Evolutionary conservation across 1,284 basidiomycete genomes (phyloP), one percentile per base, ranked within the genome.

Genomic region (Ceratobasidium sp.): DNA sequence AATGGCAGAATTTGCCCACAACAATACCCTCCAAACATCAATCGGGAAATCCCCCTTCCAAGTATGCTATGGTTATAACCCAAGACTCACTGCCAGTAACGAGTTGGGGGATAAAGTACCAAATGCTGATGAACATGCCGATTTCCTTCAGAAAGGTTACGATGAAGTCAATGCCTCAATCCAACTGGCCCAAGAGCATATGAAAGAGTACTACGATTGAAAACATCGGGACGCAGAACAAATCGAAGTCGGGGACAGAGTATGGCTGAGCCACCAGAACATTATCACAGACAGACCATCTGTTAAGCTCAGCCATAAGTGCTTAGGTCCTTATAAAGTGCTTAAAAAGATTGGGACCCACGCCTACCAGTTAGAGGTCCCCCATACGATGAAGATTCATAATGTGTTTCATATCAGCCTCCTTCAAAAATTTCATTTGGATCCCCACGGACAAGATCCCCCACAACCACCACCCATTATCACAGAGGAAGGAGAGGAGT

Each of bases 71-170:
- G 50, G 47, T n/a, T 53, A 19, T 2, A 21, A 60, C 42, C 58
- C 68, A 11, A 36, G 27, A 11, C 19, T 50, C 29, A 19, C 47
- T 46, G 33, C 11, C 4, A 11, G 33, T 5, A 4, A 36, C 4
- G 11, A 36, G 11, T 36, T 11, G 11, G 33, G 77, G 0, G 75
- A 76, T 49, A 5, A 4, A 36, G 33, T 36, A 5, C 33, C 33
- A 4, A 36, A 36, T 11, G 33, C 33, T 5, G 33, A 36, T 36
- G 33, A 36, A 11, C 33, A 36, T 36, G 33, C 33, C 5, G 33
- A 36, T 5, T 36, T 36, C 33, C 33, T 36, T 5, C 5, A 36
- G 11, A 36, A 36, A 36, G 33, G 33, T 11, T 36, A 36, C 33
- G 33, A 36, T 36, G 33, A 36, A 36, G 33, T 36, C 33, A 36